phyloP scores from a whole-genome alignment of 305 asterid species.

The Solanum hybrid region DNA sequence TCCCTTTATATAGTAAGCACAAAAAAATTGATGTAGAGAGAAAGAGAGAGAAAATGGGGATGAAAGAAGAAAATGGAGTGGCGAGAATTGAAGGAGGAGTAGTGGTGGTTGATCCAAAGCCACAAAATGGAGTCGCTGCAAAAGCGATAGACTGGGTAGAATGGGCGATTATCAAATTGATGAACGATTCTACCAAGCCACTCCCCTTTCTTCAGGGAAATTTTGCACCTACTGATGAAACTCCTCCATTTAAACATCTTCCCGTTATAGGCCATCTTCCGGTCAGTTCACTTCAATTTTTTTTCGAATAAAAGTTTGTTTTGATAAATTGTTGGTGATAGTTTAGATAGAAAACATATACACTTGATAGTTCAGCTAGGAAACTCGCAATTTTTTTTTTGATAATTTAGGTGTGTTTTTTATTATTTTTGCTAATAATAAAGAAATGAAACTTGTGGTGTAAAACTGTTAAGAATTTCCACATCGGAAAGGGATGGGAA shows the following conservation, averaged over 20 bases:
- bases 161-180: constrained; percentile 46
- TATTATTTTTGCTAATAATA: not conserved
- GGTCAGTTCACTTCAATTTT: constrained; percentile 20
- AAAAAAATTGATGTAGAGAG: not conserved
- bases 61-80: not conserved
- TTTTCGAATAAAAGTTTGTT: not conserved
- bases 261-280: constrained; percentile 52
- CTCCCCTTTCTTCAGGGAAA: constrained; percentile 54
- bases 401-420: too few relatives aligned
- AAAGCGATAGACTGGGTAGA: constrained; percentile 62
- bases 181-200: constrained; percentile 52
- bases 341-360: not conserved
- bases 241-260: constrained; percentile 46
- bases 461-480: too few relatives aligned
- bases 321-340: not conserved
- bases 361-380: not conserved
- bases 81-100: constrained; percentile 10
- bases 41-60: not conserved
- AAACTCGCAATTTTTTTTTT: not conserved
- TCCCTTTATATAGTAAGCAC: not conserved
- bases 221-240: constrained; percentile 53
- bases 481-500: too few relatives aligned
- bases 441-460: not conserved
- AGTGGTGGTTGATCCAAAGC: constrained; percentile 56
- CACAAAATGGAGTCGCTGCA: constrained; percentile 38